These are phyloP conservation scores for Phycomyces blakesleeanus DNA, from an alignment of 192 early-diverging fungal genomes.

Conservation along the genomic window DNA sequence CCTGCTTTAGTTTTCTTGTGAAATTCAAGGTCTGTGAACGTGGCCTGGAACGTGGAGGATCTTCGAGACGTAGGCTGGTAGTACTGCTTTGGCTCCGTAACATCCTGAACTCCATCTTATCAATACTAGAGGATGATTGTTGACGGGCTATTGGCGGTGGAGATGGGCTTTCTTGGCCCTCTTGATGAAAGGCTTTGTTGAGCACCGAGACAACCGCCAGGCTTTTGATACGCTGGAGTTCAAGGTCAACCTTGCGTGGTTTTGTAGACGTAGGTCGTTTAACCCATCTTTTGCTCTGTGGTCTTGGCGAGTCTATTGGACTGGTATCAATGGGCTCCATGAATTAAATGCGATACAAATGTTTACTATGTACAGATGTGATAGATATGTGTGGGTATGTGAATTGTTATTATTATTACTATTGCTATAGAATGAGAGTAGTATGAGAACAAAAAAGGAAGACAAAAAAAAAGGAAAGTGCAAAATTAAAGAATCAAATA, in stretches of 20 bases:
- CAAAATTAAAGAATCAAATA: no score
- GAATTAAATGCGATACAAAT: no score
- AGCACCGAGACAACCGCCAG: slow-evolving; percentile 15
- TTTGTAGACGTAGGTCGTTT: background rate
- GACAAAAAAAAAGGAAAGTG: no score
- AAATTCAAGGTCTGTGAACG: background rate
- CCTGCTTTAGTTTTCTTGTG: background rate
- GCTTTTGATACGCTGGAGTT: slow-evolving; percentile 19
- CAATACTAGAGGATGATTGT: background rate
- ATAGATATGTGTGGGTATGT: no score
- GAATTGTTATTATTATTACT: no score
- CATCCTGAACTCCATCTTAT: background rate
- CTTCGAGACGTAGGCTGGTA: background rate
- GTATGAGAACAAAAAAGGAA: no score
- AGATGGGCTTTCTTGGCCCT: background rate
- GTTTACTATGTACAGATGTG: no score
- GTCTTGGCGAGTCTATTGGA: background rate
- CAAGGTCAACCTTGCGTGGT: slow-evolving; percentile 13
- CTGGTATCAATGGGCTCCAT: background rate
- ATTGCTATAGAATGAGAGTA: no score
- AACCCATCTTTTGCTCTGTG: background rate
- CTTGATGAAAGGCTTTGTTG: slow-evolving; percentile 8
- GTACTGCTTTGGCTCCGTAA: background rate
- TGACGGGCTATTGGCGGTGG: background rate
- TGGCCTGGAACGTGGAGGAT: background rate